Evolutionary conservation across 2,329 filamentous ascomycete genomes (phyloP).

Genomic region (Pyricularia pennisetigena): DNA sequence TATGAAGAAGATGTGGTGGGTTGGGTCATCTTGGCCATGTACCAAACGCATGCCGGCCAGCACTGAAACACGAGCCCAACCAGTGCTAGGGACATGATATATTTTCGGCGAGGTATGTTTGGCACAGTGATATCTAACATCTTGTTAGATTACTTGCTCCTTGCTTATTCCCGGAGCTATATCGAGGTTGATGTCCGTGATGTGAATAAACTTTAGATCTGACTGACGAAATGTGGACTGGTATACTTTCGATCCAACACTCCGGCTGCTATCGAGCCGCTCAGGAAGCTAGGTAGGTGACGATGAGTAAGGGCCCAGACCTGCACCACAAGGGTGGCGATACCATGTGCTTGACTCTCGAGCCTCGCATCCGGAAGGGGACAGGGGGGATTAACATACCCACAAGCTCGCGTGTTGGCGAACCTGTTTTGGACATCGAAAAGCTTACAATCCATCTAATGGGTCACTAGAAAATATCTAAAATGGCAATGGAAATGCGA

Average conservation of each 20-base stretch:
- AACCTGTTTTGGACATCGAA: background rate
- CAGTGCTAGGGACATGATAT: background rate
- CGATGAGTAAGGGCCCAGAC: background rate
- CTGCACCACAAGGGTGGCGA: background rate
- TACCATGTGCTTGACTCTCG: background rate
- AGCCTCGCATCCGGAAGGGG: background rate
- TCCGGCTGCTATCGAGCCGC: background rate
- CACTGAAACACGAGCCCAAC: background rate
- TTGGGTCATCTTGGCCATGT: background rate
- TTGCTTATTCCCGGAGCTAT: background rate
- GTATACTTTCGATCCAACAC: background rate
- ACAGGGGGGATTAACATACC: background rate
- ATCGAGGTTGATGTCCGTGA: background rate
- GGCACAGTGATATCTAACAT: background rate
- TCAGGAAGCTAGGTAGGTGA: background rate
- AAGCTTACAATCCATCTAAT: background rate
- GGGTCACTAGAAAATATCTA: background rate
- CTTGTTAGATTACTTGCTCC: too few species aligned
- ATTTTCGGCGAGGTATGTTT: background rate
- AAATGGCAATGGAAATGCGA: background rate
- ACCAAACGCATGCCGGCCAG: background rate
- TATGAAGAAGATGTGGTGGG: background rate
- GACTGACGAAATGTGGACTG: background rate
- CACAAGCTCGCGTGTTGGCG: background rate
- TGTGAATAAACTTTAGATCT: background rate